Evolutionary conservation across 2,329 filamentous ascomycete genomes (phyloP).

Genomic region (Penicillium glabrum): DNA sequence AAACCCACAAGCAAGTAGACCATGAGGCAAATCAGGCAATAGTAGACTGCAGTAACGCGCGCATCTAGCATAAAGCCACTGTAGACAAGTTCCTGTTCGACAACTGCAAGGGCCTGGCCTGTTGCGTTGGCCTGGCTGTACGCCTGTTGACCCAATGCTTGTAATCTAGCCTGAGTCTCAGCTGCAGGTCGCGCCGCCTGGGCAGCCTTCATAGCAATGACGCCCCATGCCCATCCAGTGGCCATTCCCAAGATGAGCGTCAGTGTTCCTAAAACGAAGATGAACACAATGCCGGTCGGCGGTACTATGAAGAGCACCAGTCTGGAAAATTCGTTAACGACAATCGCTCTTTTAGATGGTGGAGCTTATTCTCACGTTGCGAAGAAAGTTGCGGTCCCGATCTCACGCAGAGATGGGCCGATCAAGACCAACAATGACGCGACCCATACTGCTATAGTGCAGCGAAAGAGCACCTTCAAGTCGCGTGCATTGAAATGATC

Average conservation of each 20-base stretch:
- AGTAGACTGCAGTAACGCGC: slow-evolving; percentile 42
- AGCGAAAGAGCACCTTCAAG: slow-evolving; percentile 50
- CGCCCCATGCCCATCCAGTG: slow-evolving; percentile 52
- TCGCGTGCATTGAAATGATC: slow-evolving; percentile 51
- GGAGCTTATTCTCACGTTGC: slow-evolving; percentile 25
- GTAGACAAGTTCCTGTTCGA: slow-evolving; percentile 41
- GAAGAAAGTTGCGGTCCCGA: slow-evolving; percentile 51
- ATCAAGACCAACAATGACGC: slow-evolving; percentile 51
- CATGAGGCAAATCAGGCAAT: slow-evolving; percentile 44
- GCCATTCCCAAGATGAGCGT: slow-evolving; percentile 50
- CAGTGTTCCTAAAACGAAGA: slow-evolving; percentile 45
- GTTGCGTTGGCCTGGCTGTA: slow-evolving; percentile 34
- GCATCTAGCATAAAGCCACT: slow-evolving; percentile 51
- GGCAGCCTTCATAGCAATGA: slow-evolving; percentile 52
- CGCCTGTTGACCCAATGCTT: slow-evolving; percentile 34
- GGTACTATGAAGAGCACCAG: slow-evolving; percentile 48
- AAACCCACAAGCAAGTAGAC: slow-evolving; percentile 42
- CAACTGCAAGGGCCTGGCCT: slow-evolving; percentile 25
- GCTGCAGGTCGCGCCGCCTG: slow-evolving; percentile 42
- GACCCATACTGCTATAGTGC: slow-evolving; percentile 49
- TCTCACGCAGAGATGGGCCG: slow-evolving; percentile 38
- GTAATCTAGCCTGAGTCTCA: slow-evolving; percentile 37
- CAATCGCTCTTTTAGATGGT: neutral
- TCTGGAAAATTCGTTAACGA: slow-evolving; percentile 17
- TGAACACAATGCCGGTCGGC: slow-evolving; percentile 47